These are phyloP conservation scores for Uronychia binucleata DNA, from an alignment of 73 alveolate species.

Conservation along the genomic window DNA sequence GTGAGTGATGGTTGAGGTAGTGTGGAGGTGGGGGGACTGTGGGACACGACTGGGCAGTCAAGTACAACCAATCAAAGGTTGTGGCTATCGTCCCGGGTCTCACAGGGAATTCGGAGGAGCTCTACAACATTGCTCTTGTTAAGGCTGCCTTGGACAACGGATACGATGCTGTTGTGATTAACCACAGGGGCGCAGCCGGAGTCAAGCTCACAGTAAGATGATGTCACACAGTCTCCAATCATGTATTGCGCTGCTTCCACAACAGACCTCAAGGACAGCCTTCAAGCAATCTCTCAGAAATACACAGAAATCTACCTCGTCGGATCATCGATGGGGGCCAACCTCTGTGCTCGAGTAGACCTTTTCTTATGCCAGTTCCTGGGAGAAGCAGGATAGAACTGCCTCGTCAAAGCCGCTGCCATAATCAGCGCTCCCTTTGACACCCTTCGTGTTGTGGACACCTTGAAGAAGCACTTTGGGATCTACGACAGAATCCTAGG, in stretches of 20 bases:
- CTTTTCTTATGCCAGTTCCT: background rate
- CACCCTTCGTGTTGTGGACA: background rate
- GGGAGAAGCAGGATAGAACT: slow-evolving; percentile 41
- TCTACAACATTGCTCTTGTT: slow-evolving; percentile 25
- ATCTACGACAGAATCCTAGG: slow-evolving; percentile 18
- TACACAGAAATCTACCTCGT: slow-evolving; percentile 16
- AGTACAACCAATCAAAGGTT: background rate
- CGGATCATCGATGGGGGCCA: slow-evolving; percentile 66
- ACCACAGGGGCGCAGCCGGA: slow-evolving; percentile 56
- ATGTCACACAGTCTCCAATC: slow-evolving; percentile 32
- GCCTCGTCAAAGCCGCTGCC: slow-evolving; percentile 42
- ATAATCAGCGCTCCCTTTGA: slow-evolving; percentile 46
- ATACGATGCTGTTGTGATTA: slow-evolving; percentile 50
- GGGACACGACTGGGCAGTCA: background rate
- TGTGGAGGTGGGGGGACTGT: background rate
- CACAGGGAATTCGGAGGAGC: slow-evolving; percentile 48
- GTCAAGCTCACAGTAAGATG: slow-evolving; percentile 19
- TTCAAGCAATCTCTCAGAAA: slow-evolving; percentile 5
- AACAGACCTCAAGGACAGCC: slow-evolving; percentile 24
- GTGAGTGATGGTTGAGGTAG: too few species aligned
- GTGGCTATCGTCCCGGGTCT: slow-evolving; percentile 63
- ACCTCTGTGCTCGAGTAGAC: slow-evolving; percentile 12
- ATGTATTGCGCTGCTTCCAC: slow-evolving; percentile 36
- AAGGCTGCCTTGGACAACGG: slow-evolving; percentile 46
- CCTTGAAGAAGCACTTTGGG: slow-evolving; percentile 11